Evolutionary conservation across 805 yeast species (phyloP).

Genomic region (Candida argentea): DNA sequence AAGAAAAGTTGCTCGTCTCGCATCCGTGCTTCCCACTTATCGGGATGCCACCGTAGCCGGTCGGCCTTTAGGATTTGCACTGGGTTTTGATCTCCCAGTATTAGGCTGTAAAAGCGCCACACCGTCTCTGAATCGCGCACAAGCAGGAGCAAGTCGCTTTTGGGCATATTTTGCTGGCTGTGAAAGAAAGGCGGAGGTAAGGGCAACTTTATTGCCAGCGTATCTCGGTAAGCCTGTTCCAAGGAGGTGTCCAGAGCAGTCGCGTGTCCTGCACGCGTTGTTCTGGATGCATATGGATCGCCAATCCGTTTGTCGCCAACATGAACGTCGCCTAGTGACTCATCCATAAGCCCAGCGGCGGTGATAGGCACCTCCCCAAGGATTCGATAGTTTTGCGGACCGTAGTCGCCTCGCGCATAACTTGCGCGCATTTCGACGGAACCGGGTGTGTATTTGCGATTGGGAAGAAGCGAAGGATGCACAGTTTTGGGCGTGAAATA

Average conservation of each 20-base stretch:
- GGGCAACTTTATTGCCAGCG: conserved; percentile 3
- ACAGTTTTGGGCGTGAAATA: conserved; percentile 10
- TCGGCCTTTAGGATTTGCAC: conserved; percentile 31
- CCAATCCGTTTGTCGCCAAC: conserved; percentile 29
- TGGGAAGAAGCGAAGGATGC: not conserved
- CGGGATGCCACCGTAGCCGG: conserved; percentile 65
- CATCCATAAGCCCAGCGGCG: conserved; percentile 25
- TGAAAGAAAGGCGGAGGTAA: conserved; percentile 7
- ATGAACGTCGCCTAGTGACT: conserved; percentile 20
- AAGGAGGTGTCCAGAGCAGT: not conserved
- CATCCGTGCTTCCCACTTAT: conserved; percentile 36
- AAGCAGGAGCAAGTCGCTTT: conserved; percentile 6
- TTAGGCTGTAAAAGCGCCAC: conserved; percentile 16
- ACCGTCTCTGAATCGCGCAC: conserved; percentile 16
- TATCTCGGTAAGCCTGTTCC: not conserved
- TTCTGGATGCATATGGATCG: conserved; percentile 15
- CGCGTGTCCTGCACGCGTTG: not conserved
- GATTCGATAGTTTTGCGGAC: conserved; percentile 13
- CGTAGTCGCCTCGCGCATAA: conserved; percentile 5
- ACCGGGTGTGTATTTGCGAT: too few relatives aligned
- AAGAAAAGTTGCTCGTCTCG: conserved; percentile 6
- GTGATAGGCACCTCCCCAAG: conserved; percentile 23
- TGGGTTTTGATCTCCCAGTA: conserved; percentile 9
- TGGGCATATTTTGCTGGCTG: conserved; percentile 2
- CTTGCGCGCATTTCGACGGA: conserved; percentile 5